Evolutionary conservation across 306 rosid species (phyloP), one percentile per base, ranked within the genome.

Genomic region (Delonix regia): DNA sequence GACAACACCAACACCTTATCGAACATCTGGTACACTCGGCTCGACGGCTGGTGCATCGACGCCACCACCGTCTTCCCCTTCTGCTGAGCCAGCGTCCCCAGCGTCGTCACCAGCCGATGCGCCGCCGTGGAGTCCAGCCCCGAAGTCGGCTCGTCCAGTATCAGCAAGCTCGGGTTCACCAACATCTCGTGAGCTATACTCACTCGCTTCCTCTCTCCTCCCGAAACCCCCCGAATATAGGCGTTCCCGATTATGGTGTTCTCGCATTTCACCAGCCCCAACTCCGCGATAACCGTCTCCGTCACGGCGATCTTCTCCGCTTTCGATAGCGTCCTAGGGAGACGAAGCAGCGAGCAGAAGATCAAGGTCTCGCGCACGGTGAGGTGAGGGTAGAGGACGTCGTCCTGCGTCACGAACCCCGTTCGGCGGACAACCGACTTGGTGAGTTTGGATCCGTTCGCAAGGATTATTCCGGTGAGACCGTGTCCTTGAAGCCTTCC

Each of bases 81-180:
- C 79, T 83, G 86, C 79, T 85, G 86, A 42, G 97, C 98, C 80
- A 91, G 56, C 15, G 84, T 49, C 0, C 85, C 84, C 28, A 94
- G 59, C 57, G 89, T 87, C 45, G 55, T 44, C 34, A 90, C 55
- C 13, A 94, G 75, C 51, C 98, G 84, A 41, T 94, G 86, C 19
- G 98, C 97, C 45, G 90, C 90, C 42, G 98, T 94, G 2, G 98
- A 92, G 85, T 94, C 98, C 41, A 94, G 25, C 0, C 98, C 98
- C 8, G 98, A 94, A 2, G 98, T 94, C 2, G 98, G 98, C 48
- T 94, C 98, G 69, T 94, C 98, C 28, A 94, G 77, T 0, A 94
- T 75, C 78, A 94, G 68, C 52, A 92, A 52, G 28, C 90, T 88
- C 1, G 98, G 98, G 24, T 90, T 90, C 30, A 92, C 71, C 51